phyloP scores from a whole-genome alignment of 768 basidiomycete genomes.

The Trametes coccinea region DNA sequence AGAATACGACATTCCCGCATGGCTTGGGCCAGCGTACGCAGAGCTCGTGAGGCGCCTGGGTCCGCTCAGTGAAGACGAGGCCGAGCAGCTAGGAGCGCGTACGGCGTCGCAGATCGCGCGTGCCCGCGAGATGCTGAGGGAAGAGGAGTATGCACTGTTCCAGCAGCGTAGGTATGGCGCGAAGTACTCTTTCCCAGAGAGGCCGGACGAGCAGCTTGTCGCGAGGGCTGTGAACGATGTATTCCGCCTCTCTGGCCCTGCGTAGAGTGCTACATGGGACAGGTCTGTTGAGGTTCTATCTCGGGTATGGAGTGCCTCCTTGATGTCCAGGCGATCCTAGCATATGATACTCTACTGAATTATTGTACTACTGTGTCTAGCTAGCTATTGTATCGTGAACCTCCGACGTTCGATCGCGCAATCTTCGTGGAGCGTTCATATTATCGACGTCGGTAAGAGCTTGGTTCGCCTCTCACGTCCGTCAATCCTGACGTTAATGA shows the following conservation, averaged over 20 bases:
- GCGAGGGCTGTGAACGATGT: constrained; percentile 24
- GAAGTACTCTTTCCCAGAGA: constrained; percentile 16
- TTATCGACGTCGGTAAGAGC: too few species aligned
- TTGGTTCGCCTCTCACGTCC: too few species aligned
- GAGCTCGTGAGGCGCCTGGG: constrained; percentile 26
- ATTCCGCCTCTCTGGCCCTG: constrained; percentile 6
- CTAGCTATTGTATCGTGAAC: too few species aligned
- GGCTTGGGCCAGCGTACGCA: constrained; percentile 29
- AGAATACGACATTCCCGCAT: constrained; percentile 23
- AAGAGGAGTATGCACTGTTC: constrained; percentile 19
- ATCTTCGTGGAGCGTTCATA: too few species aligned
- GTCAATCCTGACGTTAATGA: too few species aligned
- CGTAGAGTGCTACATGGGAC: background rate
- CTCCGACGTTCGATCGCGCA: too few species aligned
- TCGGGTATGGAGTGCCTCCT: background rate
- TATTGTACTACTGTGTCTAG: background rate
- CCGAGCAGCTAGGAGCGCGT: constrained; percentile 26
- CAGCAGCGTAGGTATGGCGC: constrained; percentile 20
- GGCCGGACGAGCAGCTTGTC: constrained; percentile 23
- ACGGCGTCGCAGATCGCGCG: constrained; percentile 26
- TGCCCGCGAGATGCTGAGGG: constrained; percentile 28
- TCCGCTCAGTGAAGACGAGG: constrained; percentile 29
- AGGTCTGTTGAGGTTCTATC: background rate
- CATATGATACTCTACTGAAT: background rate
- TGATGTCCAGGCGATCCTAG: background rate